These are phyloP conservation scores for Russula griseocarnosa DNA, from an alignment of 768 basidiomycete species.

Conservation along the genomic window DNA sequence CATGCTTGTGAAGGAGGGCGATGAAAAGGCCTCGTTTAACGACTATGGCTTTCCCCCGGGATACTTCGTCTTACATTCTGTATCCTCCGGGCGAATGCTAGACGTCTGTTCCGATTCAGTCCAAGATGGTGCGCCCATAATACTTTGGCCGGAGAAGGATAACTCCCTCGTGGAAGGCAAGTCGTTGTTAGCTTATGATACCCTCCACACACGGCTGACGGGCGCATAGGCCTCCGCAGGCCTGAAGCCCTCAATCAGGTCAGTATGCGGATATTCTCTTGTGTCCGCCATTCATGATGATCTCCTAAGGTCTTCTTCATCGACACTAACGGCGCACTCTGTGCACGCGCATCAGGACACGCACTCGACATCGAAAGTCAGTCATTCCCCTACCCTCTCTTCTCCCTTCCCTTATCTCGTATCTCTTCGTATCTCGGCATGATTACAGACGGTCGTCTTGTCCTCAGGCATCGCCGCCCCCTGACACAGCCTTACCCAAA, in stretches of 20 bases:
- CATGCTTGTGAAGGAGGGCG: conserved; percentile 14
- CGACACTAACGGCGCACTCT: conserved; percentile 70
- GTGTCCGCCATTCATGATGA: background rate
- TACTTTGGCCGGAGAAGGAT: conserved; percentile 71
- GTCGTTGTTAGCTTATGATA: conserved; percentile 2
- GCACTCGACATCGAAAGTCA: conserved; percentile 76
- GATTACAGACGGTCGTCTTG: conserved; percentile 54
- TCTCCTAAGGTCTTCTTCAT: conserved; percentile 71
- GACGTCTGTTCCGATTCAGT: conserved; percentile 52
- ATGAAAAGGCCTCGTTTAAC: conserved; percentile 9
- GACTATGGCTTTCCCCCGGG: conserved; percentile 41
- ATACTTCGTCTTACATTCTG: conserved; percentile 59
- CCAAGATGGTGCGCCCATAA: conserved; percentile 59
- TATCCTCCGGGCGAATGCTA: conserved; percentile 50
- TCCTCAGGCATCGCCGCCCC: conserved; percentile 73
- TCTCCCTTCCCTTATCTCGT: background rate
- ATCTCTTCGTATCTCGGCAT: background rate
- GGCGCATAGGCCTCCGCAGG: conserved; percentile 53
- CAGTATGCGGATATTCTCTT: background rate
- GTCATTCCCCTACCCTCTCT: conserved; percentile 20
- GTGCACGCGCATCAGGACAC: conserved; percentile 75
- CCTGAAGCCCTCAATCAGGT: conserved; percentile 76
- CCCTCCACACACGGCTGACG: background rate
- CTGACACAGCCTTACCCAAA: conserved; percentile 77
- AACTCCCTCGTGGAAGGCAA: conserved; percentile 73